A percentile compares a stretch with the other conserved stretches of the same genome.
These are phyloP conservation scores for Beta vulgaris DNA, from an alignment of 148 eudicot species.

Conservation along the genomic window DNA sequence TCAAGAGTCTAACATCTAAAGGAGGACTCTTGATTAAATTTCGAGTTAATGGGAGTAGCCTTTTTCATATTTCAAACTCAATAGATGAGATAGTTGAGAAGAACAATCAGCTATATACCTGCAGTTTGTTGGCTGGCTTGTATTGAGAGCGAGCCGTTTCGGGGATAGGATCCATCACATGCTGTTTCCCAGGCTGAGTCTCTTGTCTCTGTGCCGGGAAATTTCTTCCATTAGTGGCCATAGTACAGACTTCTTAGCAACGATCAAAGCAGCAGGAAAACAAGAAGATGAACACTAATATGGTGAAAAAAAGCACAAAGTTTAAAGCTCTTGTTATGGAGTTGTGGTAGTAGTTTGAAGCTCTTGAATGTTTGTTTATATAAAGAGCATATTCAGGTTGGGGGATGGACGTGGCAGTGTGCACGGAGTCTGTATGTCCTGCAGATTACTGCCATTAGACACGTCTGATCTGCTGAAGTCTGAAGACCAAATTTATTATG, in stretches of 20 bases:
- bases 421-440: constrained; percentile 8
- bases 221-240: constrained; percentile 43
- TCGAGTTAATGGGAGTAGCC: too few relatives aligned
- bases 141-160: constrained; percentile 32
- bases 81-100: too few relatives aligned
- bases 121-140: constrained; percentile 66
- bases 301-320: not conserved
- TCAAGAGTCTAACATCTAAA: too few relatives aligned
- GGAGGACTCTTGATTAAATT: too few relatives aligned
- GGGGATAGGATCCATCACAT: constrained; percentile 72
- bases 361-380: not conserved
- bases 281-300: not conserved
- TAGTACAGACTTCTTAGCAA: constrained; percentile 11
- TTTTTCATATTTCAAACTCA: too few relatives aligned
- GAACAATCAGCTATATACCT: constrained; percentile 28
- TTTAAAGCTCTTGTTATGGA: not conserved
- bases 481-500: not conserved
- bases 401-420: too few relatives aligned
- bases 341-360: constrained; percentile 2
- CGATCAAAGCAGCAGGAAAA: not conserved
- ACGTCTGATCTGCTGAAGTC: constrained; percentile 9
- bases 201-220: constrained; percentile 72
- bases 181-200: constrained; percentile 74
- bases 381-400: not conserved
- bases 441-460: constrained; percentile 15